phyloP scores from a whole-genome alignment of 176 grass and related monocot genomes.

The Aechmea fasciata region DNA sequence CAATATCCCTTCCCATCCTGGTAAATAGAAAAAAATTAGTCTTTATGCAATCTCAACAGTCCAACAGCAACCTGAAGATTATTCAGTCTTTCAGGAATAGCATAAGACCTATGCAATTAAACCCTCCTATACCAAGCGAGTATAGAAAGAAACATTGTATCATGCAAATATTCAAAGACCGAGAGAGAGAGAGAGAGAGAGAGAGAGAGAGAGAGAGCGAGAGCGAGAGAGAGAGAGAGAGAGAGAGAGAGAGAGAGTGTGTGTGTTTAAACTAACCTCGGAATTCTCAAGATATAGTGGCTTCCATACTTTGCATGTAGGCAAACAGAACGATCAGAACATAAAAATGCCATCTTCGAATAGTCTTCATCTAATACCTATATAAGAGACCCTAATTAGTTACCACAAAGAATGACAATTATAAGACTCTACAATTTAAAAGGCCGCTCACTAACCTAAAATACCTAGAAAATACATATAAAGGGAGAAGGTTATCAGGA shows the following conservation, averaged over 20 bases:
- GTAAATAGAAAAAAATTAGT: conserved; percentile 14
- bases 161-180: too few species aligned
- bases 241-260: too few species aligned
- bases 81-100: too few species aligned
- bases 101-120: too few species aligned
- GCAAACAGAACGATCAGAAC: conserved; percentile 82
- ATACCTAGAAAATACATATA: too few species aligned
- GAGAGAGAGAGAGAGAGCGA: background rate
- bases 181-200: too few species aligned
- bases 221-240: too few species aligned
- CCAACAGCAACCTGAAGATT: background rate
- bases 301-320: conserved; percentile 92
- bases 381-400: background rate
- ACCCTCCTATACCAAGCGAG: too few species aligned
- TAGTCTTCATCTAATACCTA: conserved; percentile 80
- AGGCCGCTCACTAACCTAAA: too few species aligned
- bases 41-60: background rate
- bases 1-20: conserved; percentile 96
- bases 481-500: too few species aligned
- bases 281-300: conserved; percentile 90
- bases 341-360: conserved; percentile 84
- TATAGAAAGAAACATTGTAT: too few species aligned
- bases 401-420: background rate
- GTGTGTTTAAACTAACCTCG: conserved; percentile 45
- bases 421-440: background rate